A percentile compares a stretch with the other conserved stretches of the same genome.
Conservation (phyloP, 441 rosid genomes). For the Brassica hybrid region DNA sequence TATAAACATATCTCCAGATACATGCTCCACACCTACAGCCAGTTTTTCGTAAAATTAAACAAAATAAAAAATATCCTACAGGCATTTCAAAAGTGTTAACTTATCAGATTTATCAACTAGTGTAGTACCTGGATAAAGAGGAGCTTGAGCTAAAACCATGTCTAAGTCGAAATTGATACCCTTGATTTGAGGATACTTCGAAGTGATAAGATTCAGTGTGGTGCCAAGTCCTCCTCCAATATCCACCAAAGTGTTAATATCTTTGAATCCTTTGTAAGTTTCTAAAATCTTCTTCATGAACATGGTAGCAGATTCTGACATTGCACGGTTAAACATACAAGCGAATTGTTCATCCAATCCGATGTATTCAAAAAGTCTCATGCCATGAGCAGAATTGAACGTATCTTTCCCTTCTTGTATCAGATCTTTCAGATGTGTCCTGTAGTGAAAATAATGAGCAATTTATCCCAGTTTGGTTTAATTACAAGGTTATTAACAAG, state of each 20-base stretch:
- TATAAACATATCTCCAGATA: conserved; percentile 39
- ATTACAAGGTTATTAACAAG: too few relatives aligned
- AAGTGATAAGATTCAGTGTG: too few relatives aligned
- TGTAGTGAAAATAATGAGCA: not conserved
- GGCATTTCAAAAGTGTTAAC: not conserved
- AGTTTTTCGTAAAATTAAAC: not conserved
- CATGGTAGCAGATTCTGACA: conserved; percentile 17
- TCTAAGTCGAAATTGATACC: conserved; percentile 6
- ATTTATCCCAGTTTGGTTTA: not conserved
- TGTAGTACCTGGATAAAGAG: not conserved
- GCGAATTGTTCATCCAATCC: conserved; percentile 26
- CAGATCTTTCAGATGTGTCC: not conserved
- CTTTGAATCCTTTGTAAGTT: not conserved
- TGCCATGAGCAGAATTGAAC: conserved; percentile 20
- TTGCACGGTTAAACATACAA: conserved; percentile 39
- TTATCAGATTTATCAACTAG: not conserved
- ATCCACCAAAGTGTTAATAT: not conserved
- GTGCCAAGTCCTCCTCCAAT: too few relatives aligned
- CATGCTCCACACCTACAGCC: conserved; percentile 34
- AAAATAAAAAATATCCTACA: not conserved
- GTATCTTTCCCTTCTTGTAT: conserved; percentile 1
- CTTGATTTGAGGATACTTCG: too few relatives aligned
- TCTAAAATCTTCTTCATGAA: not conserved
- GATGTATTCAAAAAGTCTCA: not conserved
- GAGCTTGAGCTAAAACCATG: not conserved